Evolutionary conservation across 2,329 filamentous ascomycete species (phyloP).

Genomic region (Trichophyton benhamiae): DNA sequence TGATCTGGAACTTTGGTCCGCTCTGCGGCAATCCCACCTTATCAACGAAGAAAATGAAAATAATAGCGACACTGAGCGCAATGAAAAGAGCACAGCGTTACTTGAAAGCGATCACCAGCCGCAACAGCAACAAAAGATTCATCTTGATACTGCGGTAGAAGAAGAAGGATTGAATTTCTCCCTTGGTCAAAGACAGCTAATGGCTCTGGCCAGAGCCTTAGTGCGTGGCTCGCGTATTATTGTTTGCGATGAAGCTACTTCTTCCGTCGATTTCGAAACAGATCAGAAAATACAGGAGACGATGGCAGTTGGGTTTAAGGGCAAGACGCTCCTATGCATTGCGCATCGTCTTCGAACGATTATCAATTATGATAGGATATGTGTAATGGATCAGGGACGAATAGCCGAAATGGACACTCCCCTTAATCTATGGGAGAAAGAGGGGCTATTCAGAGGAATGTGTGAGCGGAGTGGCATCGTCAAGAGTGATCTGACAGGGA

Average conservation of each 20-base stretch:
- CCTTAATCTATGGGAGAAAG: slow-evolving; percentile 55
- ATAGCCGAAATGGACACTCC: slow-evolving; percentile 83
- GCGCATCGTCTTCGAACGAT: slow-evolving; percentile 87
- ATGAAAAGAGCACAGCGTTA: neutral
- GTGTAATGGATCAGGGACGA: slow-evolving; percentile 81
- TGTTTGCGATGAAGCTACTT: slow-evolving; percentile 92
- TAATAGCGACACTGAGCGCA: slow-evolving; percentile 33
- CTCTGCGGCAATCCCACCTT: slow-evolving; percentile 34
- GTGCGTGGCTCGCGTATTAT: slow-evolving; percentile 84
- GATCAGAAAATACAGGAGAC: slow-evolving; percentile 90
- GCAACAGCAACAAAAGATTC: slow-evolving; percentile 43
- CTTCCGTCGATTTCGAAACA: slow-evolving; percentile 87
- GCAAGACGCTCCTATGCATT: slow-evolving; percentile 82
- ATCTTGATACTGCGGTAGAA: slow-evolving; percentile 74
- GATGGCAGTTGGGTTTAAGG: slow-evolving; percentile 71
- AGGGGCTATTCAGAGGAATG: slow-evolving; percentile 78
- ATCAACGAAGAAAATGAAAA: slow-evolving; percentile 36
- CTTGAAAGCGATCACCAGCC: slow-evolving; percentile 6
- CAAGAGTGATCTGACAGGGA: slow-evolving; percentile 27
- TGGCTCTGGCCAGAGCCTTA: slow-evolving; percentile 83
- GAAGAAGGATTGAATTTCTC: slow-evolving; percentile 96
- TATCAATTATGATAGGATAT: slow-evolving; percentile 86
- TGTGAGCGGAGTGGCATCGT: slow-evolving; percentile 74
- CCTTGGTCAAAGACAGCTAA: slow-evolving; percentile 84
- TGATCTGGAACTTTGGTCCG: slow-evolving; percentile 37